These are phyloP conservation scores for Fusarium sp. DNA, from an alignment of 2,329 filamentous ascomycete species.

Conservation along the genomic window DNA sequence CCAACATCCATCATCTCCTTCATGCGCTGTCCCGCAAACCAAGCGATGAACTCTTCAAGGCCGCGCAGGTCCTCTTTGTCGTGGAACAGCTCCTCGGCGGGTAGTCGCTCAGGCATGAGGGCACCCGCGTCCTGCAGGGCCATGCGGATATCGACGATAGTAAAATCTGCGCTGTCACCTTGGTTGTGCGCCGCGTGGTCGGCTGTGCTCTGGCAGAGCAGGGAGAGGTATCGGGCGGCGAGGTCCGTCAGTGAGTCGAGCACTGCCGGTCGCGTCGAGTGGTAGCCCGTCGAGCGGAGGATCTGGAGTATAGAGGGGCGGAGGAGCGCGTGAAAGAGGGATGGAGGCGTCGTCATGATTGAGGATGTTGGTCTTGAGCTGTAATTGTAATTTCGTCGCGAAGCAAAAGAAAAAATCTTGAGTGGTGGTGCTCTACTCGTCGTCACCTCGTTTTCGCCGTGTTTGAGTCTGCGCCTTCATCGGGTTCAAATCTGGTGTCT, in stretches of 20 bases:
- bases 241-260: slow-evolving; percentile 91
- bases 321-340: slow-evolving; percentile 79
- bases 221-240: slow-evolving; percentile 81
- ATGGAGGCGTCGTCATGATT: slow-evolving; percentile 60
- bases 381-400: neutral
- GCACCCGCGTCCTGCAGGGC: slow-evolving; percentile 86
- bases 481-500: slow-evolving; percentile 36
- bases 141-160: slow-evolving; percentile 82
- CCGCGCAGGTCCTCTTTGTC: slow-evolving; percentile 83
- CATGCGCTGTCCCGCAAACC: slow-evolving; percentile 81
- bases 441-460: slow-evolving; percentile 44
- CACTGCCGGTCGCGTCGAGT: slow-evolving; percentile 82
- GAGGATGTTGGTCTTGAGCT: neutral
- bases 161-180: slow-evolving; percentile 62
- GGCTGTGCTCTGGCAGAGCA: slow-evolving; percentile 80
- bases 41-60: slow-evolving; percentile 81
- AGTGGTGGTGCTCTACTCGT: slow-evolving; percentile 27
- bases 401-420: neutral
- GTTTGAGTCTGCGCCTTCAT: slow-evolving; percentile 45
- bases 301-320: slow-evolving; percentile 91
- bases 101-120: slow-evolving; percentile 75
- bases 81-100: slow-evolving; percentile 75
- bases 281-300: slow-evolving; percentile 90
- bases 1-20: slow-evolving; percentile 86
- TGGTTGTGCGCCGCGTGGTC: slow-evolving; percentile 77